These are phyloP conservation scores for Phytophthora constricta DNA, from an alignment of 352 stramenopile species.

Conservation along the genomic window DNA sequence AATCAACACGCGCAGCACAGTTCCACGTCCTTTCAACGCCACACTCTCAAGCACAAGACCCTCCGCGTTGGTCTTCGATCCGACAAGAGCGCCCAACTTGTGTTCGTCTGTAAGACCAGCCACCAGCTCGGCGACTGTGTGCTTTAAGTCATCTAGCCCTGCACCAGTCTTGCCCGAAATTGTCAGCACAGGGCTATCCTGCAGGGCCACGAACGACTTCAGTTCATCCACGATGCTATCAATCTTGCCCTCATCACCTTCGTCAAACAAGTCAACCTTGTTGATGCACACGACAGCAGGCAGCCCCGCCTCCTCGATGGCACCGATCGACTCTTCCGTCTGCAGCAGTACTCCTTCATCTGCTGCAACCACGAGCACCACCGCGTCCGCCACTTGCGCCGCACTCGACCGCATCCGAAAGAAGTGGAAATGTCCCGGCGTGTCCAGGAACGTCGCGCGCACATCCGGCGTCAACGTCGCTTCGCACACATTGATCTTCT, in stretches of 20 bases:
- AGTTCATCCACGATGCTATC: constrained; percentile 60
- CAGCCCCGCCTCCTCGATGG: constrained; percentile 78
- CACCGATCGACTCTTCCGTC: constrained; percentile 96
- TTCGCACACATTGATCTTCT: constrained; percentile 98
- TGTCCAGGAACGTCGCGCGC: constrained; percentile 98
- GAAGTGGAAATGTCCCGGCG: constrained; percentile 99
- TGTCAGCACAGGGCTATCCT: constrained; percentile 71
- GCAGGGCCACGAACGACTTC: constrained; percentile 82
- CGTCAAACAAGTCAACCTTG: constrained; percentile 81
- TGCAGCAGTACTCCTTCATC: constrained; percentile 99
- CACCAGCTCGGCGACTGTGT: constrained; percentile 48
- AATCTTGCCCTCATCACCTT: constrained; percentile 43
- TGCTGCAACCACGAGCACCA: constrained; percentile 96
- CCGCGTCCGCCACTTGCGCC: constrained; percentile 97
- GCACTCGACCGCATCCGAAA: constrained; percentile 97
- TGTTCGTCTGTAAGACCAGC: constrained; percentile 34
- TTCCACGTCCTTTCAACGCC: constrained; percentile 66
- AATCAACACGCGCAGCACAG: constrained; percentile 76
- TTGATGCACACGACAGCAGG: constrained; percentile 86
- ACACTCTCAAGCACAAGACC: constrained; percentile 82
- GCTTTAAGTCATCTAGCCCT: constrained; percentile 62
- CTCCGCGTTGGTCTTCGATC: constrained; percentile 44
- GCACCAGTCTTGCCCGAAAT: constrained; percentile 75
- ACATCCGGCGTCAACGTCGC: constrained; percentile 83
- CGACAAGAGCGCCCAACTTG: constrained; percentile 50